Base-by-base conservation (phyloP, 805 yeast genomes). In the Candida vaughaniae region DNA sequence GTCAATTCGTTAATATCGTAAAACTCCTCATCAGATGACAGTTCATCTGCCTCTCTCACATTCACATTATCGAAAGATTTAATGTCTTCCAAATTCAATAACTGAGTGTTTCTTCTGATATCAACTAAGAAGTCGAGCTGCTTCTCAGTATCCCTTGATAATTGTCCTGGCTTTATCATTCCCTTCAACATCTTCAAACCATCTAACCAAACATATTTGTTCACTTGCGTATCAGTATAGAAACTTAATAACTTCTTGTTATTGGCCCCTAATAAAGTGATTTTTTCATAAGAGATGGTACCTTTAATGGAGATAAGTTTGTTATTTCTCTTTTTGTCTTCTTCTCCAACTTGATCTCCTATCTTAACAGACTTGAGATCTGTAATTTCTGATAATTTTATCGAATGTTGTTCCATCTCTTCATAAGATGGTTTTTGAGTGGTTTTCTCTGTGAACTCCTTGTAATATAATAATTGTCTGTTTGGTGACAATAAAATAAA, bases 171-270 rank as follows among this genome's bases (percentile, higher is more conserved):
- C 15, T 54, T 54, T 3, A 48, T 53, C 43, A 52, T 47, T 4
- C 67, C 69, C 42, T 59, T 62, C 46, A 67, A 62, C 69, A 68
- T 61, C 49, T 77, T 78, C 37, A 86, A 56, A 0, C 95, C 95
- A 59, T 87, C 95, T 23, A 82, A 62, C 95, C 95, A 87, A 6
- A 80, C 75, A 36, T 75, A 77, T 29, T 82, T 78, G 33, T 77
- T 72, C 32, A 82, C 86, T 45, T 75, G 73, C 1, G 86, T 81
- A 41, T 84, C 90, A 10, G 85, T 75, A 53, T 73, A 85, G 49
- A 85, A 82, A n/a, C 69, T 56, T 38, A 85, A 66, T 8, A 79
- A 46, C 14, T 62, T 52, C 28, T 70, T 68, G 23, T 60, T 60
- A 52, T 48, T 69, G 52, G 47, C 69, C 14, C 66, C 78, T 9